These are phyloP conservation scores for Aspergillus sp. DNA, from an alignment of 2,329 filamentous ascomycete species.

Conservation along the genomic window DNA sequence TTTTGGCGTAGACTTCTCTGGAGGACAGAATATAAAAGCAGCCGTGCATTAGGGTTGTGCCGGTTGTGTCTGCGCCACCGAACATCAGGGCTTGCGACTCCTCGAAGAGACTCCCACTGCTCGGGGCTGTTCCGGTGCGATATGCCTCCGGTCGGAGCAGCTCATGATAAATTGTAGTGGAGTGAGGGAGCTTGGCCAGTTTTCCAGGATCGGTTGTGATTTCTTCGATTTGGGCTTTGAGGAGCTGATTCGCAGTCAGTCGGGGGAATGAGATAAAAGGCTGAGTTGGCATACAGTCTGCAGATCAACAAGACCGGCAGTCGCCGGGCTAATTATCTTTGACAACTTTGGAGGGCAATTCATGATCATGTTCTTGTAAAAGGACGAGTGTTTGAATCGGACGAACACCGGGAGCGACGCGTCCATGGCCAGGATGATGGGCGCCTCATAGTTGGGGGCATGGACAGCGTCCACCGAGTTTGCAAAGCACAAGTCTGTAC, in stretches of 20 bases:
- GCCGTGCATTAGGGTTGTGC: constrained; percentile 4
- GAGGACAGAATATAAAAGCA: constrained; percentile 2
- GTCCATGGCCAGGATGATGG: constrained; percentile 10
- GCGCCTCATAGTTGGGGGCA: constrained; percentile 6
- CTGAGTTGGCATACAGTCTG: neutral
- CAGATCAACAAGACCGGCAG: constrained; percentile 3
- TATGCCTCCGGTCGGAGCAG: constrained; percentile 8
- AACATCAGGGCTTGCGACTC: constrained; percentile 8
- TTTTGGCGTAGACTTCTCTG: neutral
- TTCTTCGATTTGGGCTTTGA: constrained; percentile 6
- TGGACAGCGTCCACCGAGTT: constrained; percentile 7
- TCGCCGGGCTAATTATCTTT: constrained; percentile 4
- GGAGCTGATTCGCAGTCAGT: neutral
- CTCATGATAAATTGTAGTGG: constrained; percentile 5
- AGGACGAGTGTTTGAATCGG: constrained; percentile 5
- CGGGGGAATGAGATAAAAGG: neutral
- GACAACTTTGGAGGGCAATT: constrained; percentile 5
- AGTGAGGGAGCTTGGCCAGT: constrained; percentile 2
- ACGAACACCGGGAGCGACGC: constrained; percentile 1
- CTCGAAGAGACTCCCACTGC: constrained; percentile 2
- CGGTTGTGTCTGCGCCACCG: constrained; percentile 4
- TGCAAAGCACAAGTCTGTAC: constrained; percentile 6
- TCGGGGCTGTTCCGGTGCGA: neutral
- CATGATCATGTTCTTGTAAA: constrained; percentile 10
- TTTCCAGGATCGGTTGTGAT: neutral